These are phyloP conservation scores for Lyophyllum atratum DNA, from an alignment of 768 basidiomycete species.

Conservation along the genomic window DNA sequence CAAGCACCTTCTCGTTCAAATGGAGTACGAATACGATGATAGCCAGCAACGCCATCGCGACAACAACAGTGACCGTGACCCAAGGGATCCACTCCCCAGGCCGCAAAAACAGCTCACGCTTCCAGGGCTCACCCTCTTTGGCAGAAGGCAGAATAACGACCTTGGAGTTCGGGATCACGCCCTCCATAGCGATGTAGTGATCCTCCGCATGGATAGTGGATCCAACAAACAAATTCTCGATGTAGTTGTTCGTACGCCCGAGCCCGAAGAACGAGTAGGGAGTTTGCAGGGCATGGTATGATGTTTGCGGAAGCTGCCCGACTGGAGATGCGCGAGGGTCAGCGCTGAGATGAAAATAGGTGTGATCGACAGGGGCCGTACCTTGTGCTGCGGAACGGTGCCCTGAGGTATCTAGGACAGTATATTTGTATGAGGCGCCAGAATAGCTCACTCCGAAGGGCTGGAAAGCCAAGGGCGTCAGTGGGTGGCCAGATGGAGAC, in stretches of 20 bases:
- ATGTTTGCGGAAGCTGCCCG: slow-evolving; percentile 89
- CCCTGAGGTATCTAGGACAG: slow-evolving; percentile 90
- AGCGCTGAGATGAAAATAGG: not conserved
- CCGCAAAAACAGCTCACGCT: slow-evolving; percentile 83
- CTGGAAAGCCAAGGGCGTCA: slow-evolving; percentile 39
- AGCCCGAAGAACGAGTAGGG: slow-evolving; percentile 97
- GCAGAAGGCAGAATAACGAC: slow-evolving; percentile 88
- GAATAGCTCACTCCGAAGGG: slow-evolving; percentile 94
- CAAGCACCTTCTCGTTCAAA: slow-evolving; percentile 86
- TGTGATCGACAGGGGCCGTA: slow-evolving; percentile 24
- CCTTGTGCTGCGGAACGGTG: slow-evolving; percentile 89
- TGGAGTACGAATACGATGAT: slow-evolving; percentile 86
- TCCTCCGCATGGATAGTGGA: slow-evolving; percentile 72
- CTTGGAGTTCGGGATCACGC: slow-evolving; percentile 96
- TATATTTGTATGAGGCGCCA: slow-evolving; percentile 96
- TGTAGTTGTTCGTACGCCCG: slow-evolving; percentile 98
- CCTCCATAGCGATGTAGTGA: slow-evolving; percentile 93
- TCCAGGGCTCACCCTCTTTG: slow-evolving; percentile 68
- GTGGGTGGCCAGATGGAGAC: not conserved
- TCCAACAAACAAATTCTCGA: slow-evolving; percentile 97
- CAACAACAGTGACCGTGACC: slow-evolving; percentile 89
- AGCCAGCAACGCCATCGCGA: slow-evolving; percentile 71
- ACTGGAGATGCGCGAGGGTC: slow-evolving; percentile 46
- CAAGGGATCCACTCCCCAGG: slow-evolving; percentile 98
- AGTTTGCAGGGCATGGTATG: slow-evolving; percentile 86